Conservation (phyloP, 2,329 filamentous ascomycete species). For the Fusarium heterosporum region DNA sequence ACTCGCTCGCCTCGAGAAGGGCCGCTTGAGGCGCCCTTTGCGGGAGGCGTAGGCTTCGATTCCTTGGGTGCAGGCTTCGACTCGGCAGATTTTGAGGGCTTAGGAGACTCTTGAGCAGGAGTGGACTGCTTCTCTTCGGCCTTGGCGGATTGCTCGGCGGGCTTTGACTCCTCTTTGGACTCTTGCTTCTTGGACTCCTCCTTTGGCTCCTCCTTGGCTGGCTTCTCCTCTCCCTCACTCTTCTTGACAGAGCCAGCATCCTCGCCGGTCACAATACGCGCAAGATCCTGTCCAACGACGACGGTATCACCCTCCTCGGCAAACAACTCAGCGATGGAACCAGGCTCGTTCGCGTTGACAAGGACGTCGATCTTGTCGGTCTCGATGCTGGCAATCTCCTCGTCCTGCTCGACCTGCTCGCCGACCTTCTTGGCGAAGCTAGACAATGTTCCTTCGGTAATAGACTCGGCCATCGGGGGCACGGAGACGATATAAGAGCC, state of each 20-base stretch:
- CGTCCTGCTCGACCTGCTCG: slow-evolving; percentile 48
- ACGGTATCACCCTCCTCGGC: slow-evolving; percentile 50
- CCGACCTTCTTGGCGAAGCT: slow-evolving; percentile 48
- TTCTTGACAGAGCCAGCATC: slow-evolving; percentile 36
- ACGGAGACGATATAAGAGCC: slow-evolving; percentile 46
- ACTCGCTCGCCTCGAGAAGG: slow-evolving; percentile 36
- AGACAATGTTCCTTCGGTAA: slow-evolving; percentile 48
- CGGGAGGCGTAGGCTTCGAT: slow-evolving; percentile 21
- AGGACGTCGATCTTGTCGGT: slow-evolving; percentile 52
- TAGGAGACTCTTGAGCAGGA: slow-evolving; percentile 28
- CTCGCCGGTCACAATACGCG: slow-evolving; percentile 47
- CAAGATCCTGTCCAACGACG: slow-evolving; percentile 49
- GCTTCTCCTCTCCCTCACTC: slow-evolving; percentile 36
- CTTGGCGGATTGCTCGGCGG: slow-evolving; percentile 26
- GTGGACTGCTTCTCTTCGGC: slow-evolving; percentile 35
- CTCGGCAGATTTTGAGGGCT: slow-evolving; percentile 31
- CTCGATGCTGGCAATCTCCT: slow-evolving; percentile 51
- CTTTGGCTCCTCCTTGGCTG: slow-evolving; percentile 36
- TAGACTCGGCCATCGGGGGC: slow-evolving; percentile 51
- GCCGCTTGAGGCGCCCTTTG: slow-evolving; percentile 13
- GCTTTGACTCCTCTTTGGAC: slow-evolving; percentile 28
- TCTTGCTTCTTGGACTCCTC: too few relatives aligned
- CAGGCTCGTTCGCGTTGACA: slow-evolving; percentile 46
- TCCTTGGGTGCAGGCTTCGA: slow-evolving; percentile 38
- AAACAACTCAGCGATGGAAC: slow-evolving; percentile 47